phyloP scores from a whole-genome alignment of 2,329 filamentous ascomycete species.

The Fusarium pininemorale region DNA sequence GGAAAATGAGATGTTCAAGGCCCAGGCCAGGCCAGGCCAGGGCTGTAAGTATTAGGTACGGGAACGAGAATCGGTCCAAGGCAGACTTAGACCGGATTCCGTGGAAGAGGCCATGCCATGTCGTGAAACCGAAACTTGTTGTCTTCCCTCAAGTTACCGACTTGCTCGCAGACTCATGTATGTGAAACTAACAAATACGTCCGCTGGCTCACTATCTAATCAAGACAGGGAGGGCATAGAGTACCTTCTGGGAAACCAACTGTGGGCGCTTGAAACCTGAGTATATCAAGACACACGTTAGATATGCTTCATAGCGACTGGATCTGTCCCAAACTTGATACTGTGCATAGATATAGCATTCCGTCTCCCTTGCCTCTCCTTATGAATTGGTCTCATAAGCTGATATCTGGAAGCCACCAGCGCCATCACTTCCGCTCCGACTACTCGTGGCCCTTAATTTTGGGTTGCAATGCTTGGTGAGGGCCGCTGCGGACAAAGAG shows the following conservation, averaged over 20 bases:
- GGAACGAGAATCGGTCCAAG: neutral
- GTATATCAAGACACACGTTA: neutral
- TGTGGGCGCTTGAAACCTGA: neutral
- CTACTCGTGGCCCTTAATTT: too few relatives aligned
- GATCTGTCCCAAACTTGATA: too few relatives aligned
- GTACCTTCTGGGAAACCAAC: too few relatives aligned
- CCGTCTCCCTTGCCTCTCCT: too few relatives aligned
- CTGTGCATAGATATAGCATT: too few relatives aligned
- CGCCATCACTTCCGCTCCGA: too few relatives aligned
- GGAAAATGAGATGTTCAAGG: neutral
- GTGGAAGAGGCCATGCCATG: neutral
- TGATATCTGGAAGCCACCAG: too few relatives aligned
- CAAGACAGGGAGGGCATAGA: neutral
- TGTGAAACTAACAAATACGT: neutral
- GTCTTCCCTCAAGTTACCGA: neutral
- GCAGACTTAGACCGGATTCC: neutral
- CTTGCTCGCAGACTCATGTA: neutral
- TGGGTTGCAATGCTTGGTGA: too few relatives aligned
- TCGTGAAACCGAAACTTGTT: neutral
- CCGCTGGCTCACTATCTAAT: neutral
- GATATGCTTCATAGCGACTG: neutral
- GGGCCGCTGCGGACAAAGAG: fast-evolving
- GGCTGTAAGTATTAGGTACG: neutral
- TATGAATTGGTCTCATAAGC: too few relatives aligned
- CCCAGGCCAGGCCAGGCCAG: neutral